Base-by-base conservation (phyloP, 2,329 filamentous ascomycete genomes). In the Dactylellina haptotyla region DNA sequence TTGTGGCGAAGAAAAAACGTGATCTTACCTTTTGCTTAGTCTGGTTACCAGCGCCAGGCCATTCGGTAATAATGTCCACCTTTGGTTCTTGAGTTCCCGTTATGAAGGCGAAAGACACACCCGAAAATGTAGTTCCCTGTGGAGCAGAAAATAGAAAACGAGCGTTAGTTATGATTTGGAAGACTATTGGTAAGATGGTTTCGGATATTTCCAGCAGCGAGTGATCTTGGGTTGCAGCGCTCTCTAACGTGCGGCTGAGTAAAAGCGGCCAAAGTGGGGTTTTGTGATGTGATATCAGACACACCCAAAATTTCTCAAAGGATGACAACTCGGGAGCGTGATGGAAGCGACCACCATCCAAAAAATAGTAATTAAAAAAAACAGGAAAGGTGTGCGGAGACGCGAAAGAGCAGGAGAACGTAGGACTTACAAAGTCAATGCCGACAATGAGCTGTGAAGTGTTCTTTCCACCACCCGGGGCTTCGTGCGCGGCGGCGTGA, bases 51-150 rank as follows among this genome's bases (percentile, higher is more conserved):
- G 95, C 93, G 78, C 95, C 95, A 25, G 95, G 95, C 95, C 95
- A 99, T 83, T 99, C 95, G 75, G 94, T 96, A 79, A 99, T 99
- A 79, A 98, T 98, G 81, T 98, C 94, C 82, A 98, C 95, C 81
- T 97, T 96, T 73, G 93, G 93, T 82, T 97, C 93, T 78, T 94
- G 96, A 83, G 97, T n/a, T n/a, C 97, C 32, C 72, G 94, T 97
- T 75, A 93, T 93, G 82, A 91, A 91, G 45, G 89, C 89, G 80
- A 97, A 99, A 30, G 93, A 93, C 75, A 98, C 94, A 80, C 95
- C 95, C 2, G 95, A 98, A 81, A 98, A 99, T 3, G 95, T 99
- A 16, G 95, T 99, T 77, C 95, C 92, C 92, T 96, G 34, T 59
- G 16, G n/a, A 10, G 14, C 34, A 34, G n/a, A 20, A 20, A 6